Base-by-base conservation (phyloP, 73 alveolate species). In the Breviolum minutum region DNA sequence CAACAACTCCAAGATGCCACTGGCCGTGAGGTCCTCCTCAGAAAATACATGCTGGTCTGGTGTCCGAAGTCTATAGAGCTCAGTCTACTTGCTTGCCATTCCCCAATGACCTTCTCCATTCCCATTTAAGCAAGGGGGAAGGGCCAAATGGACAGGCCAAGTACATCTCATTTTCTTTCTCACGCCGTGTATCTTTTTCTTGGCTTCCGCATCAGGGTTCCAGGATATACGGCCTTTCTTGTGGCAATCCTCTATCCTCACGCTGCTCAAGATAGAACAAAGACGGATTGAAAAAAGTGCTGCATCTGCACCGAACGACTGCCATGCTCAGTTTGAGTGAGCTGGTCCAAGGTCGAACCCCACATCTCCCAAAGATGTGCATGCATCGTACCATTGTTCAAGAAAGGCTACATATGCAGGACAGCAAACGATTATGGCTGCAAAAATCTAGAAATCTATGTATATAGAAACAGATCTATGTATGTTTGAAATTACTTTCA, bases 241-340 rank as follows among this genome's bases (percentile, higher is more conserved):
- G 90, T 81, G 69, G 70, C 70, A 40, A 30, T 81, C 90, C 29
- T 81, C 90, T 81, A 81, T 81, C 90, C 90, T 81, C 70, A 40
- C 54, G 54, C 54, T 40, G 54, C 54, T n/a, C n/a, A n/a, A n/a
- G n/a, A n/a, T n/a, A n/a, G n/a, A n/a, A n/a, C n/a, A n/a, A n/a
- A n/a, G n/a, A 40, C 54, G 54, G 54, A 40, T 40, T 40, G 54
- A 40, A 40, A 40, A 40, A 40, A 40, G 54, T 40, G 54, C 3
- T 40, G 54, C 54, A 40, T 40, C 54, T 40, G 54, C 54, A 40
- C 54, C 54, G 3, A 3, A 40, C 54, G 54, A 40, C 54, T 40
- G 54, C 54, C 54, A 40, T 40, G 54, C 54, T 40, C 54, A n/a
- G n/a, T n/a, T n/a, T 40, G 54, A 40, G 54, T 40, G 54, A 40